Conservation (phyloP, 768 basidiomycete genomes). For the Russula ochroleuca region DNA sequence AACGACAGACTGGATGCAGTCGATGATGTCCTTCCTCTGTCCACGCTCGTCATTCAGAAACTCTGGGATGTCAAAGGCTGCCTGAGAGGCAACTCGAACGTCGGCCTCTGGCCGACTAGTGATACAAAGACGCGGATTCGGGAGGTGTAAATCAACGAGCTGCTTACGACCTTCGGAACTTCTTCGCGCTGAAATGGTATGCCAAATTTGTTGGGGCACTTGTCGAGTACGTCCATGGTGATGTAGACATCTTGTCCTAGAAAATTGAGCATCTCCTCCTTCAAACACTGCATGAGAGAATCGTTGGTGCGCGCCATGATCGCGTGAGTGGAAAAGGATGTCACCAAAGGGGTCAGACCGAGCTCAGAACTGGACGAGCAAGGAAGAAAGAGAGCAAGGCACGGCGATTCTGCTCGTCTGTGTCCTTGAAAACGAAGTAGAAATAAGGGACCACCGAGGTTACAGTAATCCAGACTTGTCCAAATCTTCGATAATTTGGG, state of each 20-base stretch:
- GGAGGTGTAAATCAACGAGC: neutral
- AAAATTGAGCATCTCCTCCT: neutral
- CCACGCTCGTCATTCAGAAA: neutral
- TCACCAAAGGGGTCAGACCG: neutral
- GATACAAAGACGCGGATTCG: neutral
- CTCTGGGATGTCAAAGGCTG: neutral
- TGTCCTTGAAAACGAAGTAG: neutral
- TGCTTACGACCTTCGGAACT: neutral
- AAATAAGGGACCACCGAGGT: neutral
- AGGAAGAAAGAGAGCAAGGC: neutral
- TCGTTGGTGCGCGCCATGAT: neutral
- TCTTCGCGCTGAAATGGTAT: neutral
- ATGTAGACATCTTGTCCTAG: neutral
- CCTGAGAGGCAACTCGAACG: neutral
- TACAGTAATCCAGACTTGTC: neutral
- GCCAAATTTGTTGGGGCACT: neutral
- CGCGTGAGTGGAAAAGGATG: neutral
- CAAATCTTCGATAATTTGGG: slow-evolving; percentile 2
- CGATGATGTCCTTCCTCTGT: neutral
- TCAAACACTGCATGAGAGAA: neutral
- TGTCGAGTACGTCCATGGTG: neutral
- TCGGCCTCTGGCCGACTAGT: neutral
- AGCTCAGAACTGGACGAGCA: neutral
- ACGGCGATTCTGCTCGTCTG: neutral
- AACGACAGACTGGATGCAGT: neutral